Base-by-base conservation (phyloP, 208 protist species). In the Wallacemonas sp. region DNA sequence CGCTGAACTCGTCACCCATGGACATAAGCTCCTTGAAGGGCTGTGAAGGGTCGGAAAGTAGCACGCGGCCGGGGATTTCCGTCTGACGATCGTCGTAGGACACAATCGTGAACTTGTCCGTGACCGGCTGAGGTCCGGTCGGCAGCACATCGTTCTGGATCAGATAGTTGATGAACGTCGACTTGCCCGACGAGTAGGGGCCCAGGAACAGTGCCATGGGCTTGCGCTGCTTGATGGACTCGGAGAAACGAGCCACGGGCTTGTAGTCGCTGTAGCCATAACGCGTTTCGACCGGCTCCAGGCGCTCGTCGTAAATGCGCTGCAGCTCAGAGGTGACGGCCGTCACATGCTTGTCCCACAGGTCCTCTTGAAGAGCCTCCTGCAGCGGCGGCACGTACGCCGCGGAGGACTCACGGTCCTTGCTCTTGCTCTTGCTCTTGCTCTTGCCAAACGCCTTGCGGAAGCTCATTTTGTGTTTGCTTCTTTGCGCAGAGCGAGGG, bases 51-150 rank as follows among this genome's bases (percentile, higher is more conserved):
- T 97, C 85, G 8, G 90, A 74, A 48, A 95, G 72, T 5, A 97
- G 66, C 36, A 97, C 91, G 36, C 89, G 84, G 4, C 97, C 96
- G 33, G 93, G 83, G 22, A 98, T 92, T 12, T 95, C 65, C 42
- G 85, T 76, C 21, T 84, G 33, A 42, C 85, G 74, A 12, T 86
- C 71, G 21, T 91, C 94, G 66, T 98, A 78, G 87, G 97, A 97
- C 55, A 98, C 81, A 21, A 97, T 91, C 15, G 93, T 94, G 68
- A 98, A 98, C 70, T 93, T 92, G 75, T 97, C 91, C 1, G 95
- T 98, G 17, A 97, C 94, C 22, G 97, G 97, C 72, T 98, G 95
- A 21, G 93, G 94, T 1, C 95, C 96, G n/a, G 88, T 94, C n/a
- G 74, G 45, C n/a, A 95, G 77, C 46, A 44, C 59, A n/a, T 94